Evolutionary conservation across 179 eudicot species (phyloP).

Genomic region (Camellia oleifera): DNA sequence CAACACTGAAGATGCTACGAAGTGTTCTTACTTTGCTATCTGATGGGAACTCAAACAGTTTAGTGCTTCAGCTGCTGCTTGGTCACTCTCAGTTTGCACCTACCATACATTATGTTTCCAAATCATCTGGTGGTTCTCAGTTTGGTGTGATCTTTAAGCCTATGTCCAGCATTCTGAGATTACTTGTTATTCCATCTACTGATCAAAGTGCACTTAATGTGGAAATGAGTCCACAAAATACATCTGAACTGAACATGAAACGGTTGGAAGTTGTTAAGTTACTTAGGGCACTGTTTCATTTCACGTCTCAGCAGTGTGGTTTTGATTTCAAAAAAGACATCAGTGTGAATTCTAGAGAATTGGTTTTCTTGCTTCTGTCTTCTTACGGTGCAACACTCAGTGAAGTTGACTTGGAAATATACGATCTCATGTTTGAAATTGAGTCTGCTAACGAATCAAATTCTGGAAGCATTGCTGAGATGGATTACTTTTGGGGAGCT

Average conservation of each 20-base stretch:
- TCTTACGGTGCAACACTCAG: constrained; percentile 84
- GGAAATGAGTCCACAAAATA: constrained; percentile 22
- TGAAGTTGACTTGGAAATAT: constrained; percentile 81
- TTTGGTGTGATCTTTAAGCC: constrained; percentile 73
- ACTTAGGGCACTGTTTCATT: constrained; percentile 55
- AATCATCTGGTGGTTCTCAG: constrained; percentile 36
- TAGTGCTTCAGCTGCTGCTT: constrained; percentile 70
- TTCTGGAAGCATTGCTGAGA: constrained; percentile 46
- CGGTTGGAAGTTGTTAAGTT: constrained; percentile 75
- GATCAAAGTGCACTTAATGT: constrained; percentile 13
- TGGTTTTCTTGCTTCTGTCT: constrained; percentile 64
- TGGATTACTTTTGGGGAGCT: constrained; percentile 93
- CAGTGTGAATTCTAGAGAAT: constrained; percentile 58
- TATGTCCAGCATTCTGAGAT: constrained; percentile 70
- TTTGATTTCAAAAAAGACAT: constrained; percentile 43
- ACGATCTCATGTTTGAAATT: constrained; percentile 55
- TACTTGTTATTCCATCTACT: constrained; percentile 29
- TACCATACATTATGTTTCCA: constrained; percentile 34
- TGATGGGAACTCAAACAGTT: constrained; percentile 42
- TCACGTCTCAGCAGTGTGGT: constrained; percentile 36
- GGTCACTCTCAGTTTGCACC: constrained; percentile 78
- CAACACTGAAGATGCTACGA: constrained; percentile 57
- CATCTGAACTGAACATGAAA: constrained; percentile 29
- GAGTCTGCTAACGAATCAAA: constrained; percentile 39
- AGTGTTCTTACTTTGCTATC: constrained; percentile 46